Evolutionary conservation across 306 rosid species (phyloP).

Genomic region (Cucurbita argyrosperma): DNA sequence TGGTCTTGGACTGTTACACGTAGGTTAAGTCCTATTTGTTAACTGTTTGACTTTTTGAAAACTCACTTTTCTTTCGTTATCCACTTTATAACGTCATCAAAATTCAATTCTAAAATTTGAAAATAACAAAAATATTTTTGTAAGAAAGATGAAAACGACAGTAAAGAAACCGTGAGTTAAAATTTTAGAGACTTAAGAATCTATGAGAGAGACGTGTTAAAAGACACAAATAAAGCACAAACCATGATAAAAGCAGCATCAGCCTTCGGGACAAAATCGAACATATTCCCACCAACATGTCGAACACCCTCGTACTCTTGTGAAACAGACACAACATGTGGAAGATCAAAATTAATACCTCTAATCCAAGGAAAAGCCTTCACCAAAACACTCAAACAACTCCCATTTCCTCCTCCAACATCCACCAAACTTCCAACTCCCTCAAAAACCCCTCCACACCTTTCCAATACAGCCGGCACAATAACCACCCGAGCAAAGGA

Average conservation of each 20-base stretch:
- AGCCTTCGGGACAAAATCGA: slow-evolving; percentile 40
- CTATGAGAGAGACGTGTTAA: too few species aligned
- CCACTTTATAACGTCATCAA: too few species aligned
- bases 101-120: too few species aligned
- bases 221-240: too few species aligned
- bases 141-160: too few species aligned
- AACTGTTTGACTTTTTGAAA: too few species aligned
- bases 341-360: slow-evolving; percentile 56
- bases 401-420: slow-evolving; percentile 70
- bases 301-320: slow-evolving; percentile 9
- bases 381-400: slow-evolving; percentile 14
- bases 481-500: slow-evolving; percentile 19
- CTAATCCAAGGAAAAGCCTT: slow-evolving; percentile 32
- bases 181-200: too few species aligned
- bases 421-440: slow-evolving; percentile 47
- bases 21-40: too few species aligned
- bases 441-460: slow-evolving; percentile 23
- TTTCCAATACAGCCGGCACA: slow-evolving; percentile 17
- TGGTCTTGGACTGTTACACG: too few species aligned
- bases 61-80: too few species aligned
- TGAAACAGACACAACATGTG: slow-evolving; percentile 36
- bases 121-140: too few species aligned
- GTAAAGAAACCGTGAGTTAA: too few species aligned
- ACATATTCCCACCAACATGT: slow-evolving; percentile 53
- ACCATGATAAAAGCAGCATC: slow-evolving; percentile 31